Evolutionary conservation across 1,284 basidiomycete genomes (phyloP).

Genomic region (Quambalaria eucalypti): DNA sequence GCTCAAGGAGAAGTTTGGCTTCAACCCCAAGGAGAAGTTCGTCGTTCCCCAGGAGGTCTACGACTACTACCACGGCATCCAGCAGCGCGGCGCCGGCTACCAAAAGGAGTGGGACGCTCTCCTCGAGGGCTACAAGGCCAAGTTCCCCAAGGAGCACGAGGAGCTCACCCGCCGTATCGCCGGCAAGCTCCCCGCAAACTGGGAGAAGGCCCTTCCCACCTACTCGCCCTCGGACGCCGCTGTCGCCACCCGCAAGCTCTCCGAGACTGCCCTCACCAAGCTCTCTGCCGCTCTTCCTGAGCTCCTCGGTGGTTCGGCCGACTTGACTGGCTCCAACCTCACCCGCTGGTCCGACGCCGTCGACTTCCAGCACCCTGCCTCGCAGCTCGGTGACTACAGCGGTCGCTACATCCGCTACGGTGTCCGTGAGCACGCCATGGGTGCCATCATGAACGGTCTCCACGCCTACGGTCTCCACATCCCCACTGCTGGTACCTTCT

Average conservation of each 20-base stretch:
- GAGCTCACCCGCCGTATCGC: constrained; percentile 76
- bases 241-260: constrained; percentile 82
- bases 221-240: constrained; percentile 74
- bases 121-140: constrained; percentile 63
- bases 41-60: constrained; percentile 68
- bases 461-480: constrained; percentile 76
- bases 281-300: constrained; percentile 71
- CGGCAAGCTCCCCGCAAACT: constrained; percentile 71
- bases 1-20: constrained; percentile 76
- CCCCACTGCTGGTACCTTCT: constrained; percentile 54
- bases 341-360: constrained; percentile 68
- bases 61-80: constrained; percentile 60
- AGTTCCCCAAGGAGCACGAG: constrained; percentile 73
- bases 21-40: constrained; percentile 71
- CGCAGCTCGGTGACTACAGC: constrained; percentile 71
- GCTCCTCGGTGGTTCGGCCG: constrained; percentile 70
- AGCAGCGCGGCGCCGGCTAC: constrained; percentile 62
- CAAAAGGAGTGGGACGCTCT: constrained; percentile 69
- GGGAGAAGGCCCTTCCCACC: constrained; percentile 76
- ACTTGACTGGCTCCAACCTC: constrained; percentile 84
- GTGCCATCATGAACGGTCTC: constrained; percentile 84
- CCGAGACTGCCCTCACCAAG: constrained; percentile 75
- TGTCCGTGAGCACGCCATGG: constrained; percentile 96
- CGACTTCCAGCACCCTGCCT: constrained; percentile 79
- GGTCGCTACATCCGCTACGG: constrained; percentile 91